Evolutionary conservation across 1,284 basidiomycete genomes (phyloP), one percentile per base, ranked within the genome.

Genomic region (Coniferiporia weirii): DNA sequence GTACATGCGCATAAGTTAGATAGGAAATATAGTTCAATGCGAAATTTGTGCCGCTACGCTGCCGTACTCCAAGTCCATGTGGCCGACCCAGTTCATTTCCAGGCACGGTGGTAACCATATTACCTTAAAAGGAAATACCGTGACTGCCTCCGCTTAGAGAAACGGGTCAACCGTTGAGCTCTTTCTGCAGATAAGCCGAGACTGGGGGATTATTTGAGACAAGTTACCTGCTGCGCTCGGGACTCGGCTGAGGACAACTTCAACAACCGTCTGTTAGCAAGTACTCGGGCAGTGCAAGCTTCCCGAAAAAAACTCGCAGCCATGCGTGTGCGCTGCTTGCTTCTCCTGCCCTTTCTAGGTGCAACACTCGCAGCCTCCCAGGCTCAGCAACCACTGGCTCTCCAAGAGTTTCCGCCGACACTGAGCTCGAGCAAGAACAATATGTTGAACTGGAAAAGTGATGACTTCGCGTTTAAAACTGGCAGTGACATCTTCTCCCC

Each of bases 401-500:
- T 40, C 38, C 38, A 40, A 46, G 44, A n/a, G 17, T 19, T 13
- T n/a, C 44, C 17, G n/a, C 17, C 19, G 8, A n/a, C 19, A 9
- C 44, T 6, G 19, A 17, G 12, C 15, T 45, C 12, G 6, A 46
- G 19, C 44, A 46, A 46, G 8, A n/a, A 13, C 22, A 55, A 32
- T 3, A 50, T 52, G 49, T n/a, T 52, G 22, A 50, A 60, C 35
- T 52, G 50, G 55, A 61, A 56, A 36, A 56, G 12, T 40, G 47
- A 47, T 22, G 74, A 76, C 38, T 89, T 87, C 66, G 68, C 71
- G 10, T 77, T 89, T 69, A 84, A 80, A 66, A 74, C 82, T 50
- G 81, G 77, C 1, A 62, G 74, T 1, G 77, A 82, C 65, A 71
- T 84, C 47, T 84, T 93, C 71, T 80, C 85, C 1, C 89, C 91